phyloP scores from a whole-genome alignment of 139 green algal genomes.

The Monoraphidium neglectum region DNA sequence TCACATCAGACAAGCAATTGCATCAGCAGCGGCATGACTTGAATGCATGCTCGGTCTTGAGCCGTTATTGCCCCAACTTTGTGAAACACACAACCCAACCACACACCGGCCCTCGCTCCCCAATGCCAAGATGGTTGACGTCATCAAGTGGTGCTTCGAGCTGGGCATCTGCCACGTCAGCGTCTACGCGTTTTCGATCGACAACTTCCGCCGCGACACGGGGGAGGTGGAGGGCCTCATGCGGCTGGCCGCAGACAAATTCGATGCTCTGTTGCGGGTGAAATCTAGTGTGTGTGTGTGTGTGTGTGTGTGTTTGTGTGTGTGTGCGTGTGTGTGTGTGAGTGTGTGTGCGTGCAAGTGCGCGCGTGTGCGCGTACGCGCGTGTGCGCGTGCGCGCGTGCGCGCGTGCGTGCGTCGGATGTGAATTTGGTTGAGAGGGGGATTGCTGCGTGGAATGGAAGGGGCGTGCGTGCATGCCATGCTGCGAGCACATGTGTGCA shows the following conservation, averaged over 20 bases:
- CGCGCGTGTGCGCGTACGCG: too few species aligned
- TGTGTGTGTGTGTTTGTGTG: not conserved
- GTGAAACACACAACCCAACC: not conserved
- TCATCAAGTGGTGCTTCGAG: conserved; percentile 89
- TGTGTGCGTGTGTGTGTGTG: not conserved
- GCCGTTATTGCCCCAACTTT: too few species aligned
- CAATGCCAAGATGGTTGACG: conserved; percentile 69
- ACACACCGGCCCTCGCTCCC: not conserved
- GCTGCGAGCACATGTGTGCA: too few species aligned
- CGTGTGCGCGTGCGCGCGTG: too few species aligned
- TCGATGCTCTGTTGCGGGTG: conserved; percentile 62
- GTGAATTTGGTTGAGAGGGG: too few species aligned
- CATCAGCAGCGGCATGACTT: too few species aligned
- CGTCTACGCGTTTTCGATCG: conserved; percentile 95
- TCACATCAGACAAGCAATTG: too few species aligned
- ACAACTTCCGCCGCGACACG: conserved; percentile 88
- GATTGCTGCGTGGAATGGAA: too few species aligned
- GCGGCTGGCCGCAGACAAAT: conserved; percentile 79
- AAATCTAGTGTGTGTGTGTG: too few species aligned
- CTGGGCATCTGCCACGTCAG: conserved; percentile 81
- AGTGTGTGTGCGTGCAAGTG: not conserved
- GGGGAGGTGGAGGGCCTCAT: conserved; percentile 88
- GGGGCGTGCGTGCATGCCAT: too few species aligned
- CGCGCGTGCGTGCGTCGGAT: too few species aligned
- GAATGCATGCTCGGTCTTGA: too few species aligned